Conservation (phyloP, 208 protist genomes). For the Acanthamoeba rhysodes region DNA sequence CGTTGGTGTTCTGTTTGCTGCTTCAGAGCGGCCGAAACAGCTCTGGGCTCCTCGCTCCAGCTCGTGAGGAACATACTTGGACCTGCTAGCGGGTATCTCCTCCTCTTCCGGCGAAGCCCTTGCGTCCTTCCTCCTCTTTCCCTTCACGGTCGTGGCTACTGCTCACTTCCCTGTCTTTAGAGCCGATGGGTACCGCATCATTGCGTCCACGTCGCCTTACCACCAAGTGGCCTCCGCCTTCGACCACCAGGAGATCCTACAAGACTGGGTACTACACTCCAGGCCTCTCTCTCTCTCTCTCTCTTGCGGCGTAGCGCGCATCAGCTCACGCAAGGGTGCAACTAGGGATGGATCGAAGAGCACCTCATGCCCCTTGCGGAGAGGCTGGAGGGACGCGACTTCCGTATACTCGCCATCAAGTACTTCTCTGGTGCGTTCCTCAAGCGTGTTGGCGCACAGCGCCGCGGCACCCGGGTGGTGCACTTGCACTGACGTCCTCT, state of each 20-base stretch:
- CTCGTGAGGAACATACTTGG: conserved; percentile 35
- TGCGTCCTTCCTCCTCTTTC: not conserved
- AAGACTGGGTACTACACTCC: conserved; percentile 49
- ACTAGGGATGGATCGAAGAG: conserved; percentile 40
- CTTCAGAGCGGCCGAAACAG: conserved; percentile 9
- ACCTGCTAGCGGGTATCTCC: conserved; percentile 1
- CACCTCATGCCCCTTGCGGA: conserved; percentile 51
- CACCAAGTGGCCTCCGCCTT: conserved; percentile 21
- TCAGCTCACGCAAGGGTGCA: not conserved
- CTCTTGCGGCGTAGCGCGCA: not conserved
- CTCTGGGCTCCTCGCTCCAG: conserved; percentile 13
- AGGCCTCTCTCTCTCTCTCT: not conserved
- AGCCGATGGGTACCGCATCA: conserved; percentile 56
- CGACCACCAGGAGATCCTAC: conserved; percentile 28
- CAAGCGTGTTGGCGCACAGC: not conserved
- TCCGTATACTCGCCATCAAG: conserved; percentile 25
- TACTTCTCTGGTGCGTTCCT: conserved; percentile 11
- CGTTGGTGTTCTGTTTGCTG: not conserved
- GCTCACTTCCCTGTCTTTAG: not conserved
- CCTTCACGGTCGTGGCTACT: not conserved
- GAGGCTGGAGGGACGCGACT: not conserved
- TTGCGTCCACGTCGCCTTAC: not conserved
- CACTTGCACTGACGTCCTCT: too few relatives aligned
- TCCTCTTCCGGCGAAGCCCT: not conserved
- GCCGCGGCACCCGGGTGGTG: not conserved